Percentiles rank a stretch among this genome's conserved stretches.
These are phyloP conservation scores for Penicillium hesseltinei DNA, from an alignment of 2,329 filamentous ascomycete species.

Conservation along the genomic window DNA sequence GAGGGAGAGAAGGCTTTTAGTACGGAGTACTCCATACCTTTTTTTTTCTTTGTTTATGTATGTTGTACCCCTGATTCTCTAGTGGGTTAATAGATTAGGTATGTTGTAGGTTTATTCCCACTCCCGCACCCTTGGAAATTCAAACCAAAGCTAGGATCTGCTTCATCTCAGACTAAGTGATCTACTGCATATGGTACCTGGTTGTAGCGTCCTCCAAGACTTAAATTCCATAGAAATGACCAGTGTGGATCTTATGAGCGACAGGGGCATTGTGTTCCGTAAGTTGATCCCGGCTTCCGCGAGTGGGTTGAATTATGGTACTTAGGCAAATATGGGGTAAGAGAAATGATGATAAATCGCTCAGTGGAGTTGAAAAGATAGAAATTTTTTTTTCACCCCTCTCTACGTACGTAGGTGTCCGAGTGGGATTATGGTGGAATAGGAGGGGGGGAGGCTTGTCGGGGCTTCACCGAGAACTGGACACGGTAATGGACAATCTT, in stretches of 20 bases:
- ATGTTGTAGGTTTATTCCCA: background rate
- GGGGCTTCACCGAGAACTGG: constrained; percentile 22
- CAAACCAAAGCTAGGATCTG: background rate
- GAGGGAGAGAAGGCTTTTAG: background rate
- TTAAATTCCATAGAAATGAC: background rate
- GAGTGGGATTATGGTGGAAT: background rate
- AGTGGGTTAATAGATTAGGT: background rate
- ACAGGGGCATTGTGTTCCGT: background rate
- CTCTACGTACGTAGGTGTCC: background rate
- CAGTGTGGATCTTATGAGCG: background rate
- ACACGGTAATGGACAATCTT: constrained; percentile 3
- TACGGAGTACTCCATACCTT: background rate
- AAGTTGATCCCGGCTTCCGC: background rate
- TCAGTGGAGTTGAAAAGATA: constrained; percentile 6
- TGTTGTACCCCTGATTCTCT: background rate
- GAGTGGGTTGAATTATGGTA: constrained; percentile 1
- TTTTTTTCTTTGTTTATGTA: background rate
- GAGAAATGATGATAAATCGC: constrained; percentile 8
- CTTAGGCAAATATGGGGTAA: constrained; percentile 8
- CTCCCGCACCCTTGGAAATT: no score
- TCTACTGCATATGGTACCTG: constrained; percentile 10
- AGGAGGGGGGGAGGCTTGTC: background rate
- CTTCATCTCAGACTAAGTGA: constrained; percentile 5
- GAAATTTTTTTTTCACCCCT: background rate
- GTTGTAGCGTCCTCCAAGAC: background rate